Base-by-base conservation (phyloP, 805 yeast species). In the Candida boleticola region DNA sequence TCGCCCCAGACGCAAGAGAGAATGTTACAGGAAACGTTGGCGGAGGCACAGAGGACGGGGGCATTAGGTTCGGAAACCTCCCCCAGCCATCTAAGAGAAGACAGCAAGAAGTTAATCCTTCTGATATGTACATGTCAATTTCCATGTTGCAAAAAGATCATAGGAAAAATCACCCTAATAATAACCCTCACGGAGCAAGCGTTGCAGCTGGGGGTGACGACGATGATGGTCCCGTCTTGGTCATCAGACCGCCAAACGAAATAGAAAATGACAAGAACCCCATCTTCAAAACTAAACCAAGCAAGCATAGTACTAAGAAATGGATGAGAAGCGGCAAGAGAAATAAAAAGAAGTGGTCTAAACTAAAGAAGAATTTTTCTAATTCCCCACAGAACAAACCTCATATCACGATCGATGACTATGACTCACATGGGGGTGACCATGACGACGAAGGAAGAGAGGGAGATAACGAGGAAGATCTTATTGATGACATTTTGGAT, bases 61-160 rank as follows among this genome's bases (percentile, higher is more conserved):
- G 74, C 26, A 82, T 84, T 51, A 68, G 71, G 40, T 84, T 84
- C 57, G 89, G 79, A 5, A 64, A 63, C 37, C 64, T 83, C 20
- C 87, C 88, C 0, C 79, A 66, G 30, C 81, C 86, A 0, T 66
- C 66, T 7, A 70, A 69, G 45, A 81, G 18, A 67, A 80, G 18
- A 67, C 20, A 53, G 5, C 50, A 55, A 34, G 68, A 65, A 29
- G 46, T 86, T 10, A 82, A 84, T 26, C 96, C 97, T 1, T 78
- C 84, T 37, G 97, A 90, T 55, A 83, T 89, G 80, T 83, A 73
- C 58, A 73, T 83, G 68, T 89, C 96, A 3, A 84, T 89, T 51
- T 82, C 89, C 32, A 81, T 89, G 83, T 67, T 90, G 66, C 84
- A 84, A 50, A 73, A 75, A 40, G 68, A 73, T 31, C 73, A 73